Evolutionary conservation across 768 basidiomycete species (phyloP).

Genomic region (Phanerochaete sordida): DNA sequence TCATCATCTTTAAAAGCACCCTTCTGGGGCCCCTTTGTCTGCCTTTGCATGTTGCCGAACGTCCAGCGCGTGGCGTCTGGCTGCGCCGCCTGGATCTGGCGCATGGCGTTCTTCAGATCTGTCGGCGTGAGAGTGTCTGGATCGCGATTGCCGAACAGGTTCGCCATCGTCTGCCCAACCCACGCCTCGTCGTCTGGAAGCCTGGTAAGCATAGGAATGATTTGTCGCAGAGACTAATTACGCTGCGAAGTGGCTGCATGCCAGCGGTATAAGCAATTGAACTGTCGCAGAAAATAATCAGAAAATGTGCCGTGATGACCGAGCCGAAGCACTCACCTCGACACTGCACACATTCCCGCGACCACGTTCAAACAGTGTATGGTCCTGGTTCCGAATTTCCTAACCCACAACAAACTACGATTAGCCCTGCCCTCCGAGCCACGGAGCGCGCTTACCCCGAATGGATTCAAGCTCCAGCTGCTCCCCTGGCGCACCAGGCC

Average conservation of each 20-base stretch:
- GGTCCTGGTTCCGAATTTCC: slow-evolving; percentile 66
- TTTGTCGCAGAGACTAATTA: no score
- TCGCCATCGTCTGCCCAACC: slow-evolving; percentile 46
- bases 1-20: slow-evolving; percentile 67
- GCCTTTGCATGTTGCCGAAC: slow-evolving; percentile 64
- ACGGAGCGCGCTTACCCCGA: slow-evolving; percentile 43
- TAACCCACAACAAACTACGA: no score
- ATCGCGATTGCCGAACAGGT: slow-evolving; percentile 51
- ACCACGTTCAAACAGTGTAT: slow-evolving; percentile 71
- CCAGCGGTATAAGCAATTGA: slow-evolving; percentile 86
- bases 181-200: slow-evolving; percentile 67
- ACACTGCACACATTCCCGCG: slow-evolving; percentile 81
- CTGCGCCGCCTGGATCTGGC: slow-evolving; percentile 35
- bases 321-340: slow-evolving; percentile 56
- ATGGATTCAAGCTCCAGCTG: slow-evolving; percentile 75
- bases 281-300: no score
- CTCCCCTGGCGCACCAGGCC: slow-evolving; percentile 76
- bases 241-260: slow-evolving; percentile 70
- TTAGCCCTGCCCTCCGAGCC: no score
- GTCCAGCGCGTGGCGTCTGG: slow-evolving; percentile 61
- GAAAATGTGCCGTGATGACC: no score
- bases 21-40: no score
- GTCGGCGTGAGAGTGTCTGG: slow-evolving; percentile 39
- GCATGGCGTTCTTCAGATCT: slow-evolving; percentile 51
- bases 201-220: no score